phyloP scores from a whole-genome alignment of 345 rosid species.

The Boechera stricta region DNA sequence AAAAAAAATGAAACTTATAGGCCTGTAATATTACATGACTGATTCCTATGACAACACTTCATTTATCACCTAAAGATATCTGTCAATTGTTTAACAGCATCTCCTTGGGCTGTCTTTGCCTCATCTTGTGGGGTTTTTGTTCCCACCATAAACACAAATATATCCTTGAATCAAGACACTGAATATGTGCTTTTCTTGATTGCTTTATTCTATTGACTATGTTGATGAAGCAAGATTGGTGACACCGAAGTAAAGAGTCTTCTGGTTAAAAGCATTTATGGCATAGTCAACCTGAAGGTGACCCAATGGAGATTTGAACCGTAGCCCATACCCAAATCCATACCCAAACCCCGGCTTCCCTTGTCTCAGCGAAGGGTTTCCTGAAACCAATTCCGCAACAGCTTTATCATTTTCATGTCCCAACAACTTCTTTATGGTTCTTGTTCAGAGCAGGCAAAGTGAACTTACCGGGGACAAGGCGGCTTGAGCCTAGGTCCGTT shows the following conservation, averaged over 20 bases:
- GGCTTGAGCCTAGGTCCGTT: slow-evolving; percentile 75
- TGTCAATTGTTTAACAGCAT: background rate
- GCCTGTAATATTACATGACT: slow-evolving; percentile 28
- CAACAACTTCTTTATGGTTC: background rate
- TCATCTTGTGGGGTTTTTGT: slow-evolving; percentile 32
- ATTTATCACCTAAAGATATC: slow-evolving; percentile 10
- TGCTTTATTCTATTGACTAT: slow-evolving; percentile 20
- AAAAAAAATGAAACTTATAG: slow-evolving; percentile 8
- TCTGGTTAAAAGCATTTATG: slow-evolving; percentile 74
- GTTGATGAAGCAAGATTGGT: slow-evolving; percentile 70
- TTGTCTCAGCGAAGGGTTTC: slow-evolving; percentile 83
- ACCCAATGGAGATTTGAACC: slow-evolving; percentile 70
- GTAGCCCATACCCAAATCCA: slow-evolving; percentile 76
- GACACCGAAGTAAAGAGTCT: slow-evolving; percentile 82
- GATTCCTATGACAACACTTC: slow-evolving; percentile 18
- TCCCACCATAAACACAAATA: slow-evolving; percentile 1
- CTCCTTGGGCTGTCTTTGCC: background rate
- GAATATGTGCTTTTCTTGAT: slow-evolving; percentile 31
- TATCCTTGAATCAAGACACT: slow-evolving; percentile 23
- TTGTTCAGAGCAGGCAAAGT: slow-evolving; percentile 10
- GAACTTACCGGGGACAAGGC: slow-evolving; percentile 73
- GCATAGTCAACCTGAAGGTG: slow-evolving; percentile 75
- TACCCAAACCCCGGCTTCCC: slow-evolving; percentile 88
- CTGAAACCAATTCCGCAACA: slow-evolving; percentile 52
- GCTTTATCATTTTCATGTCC: background rate